Evolutionary conservation across 2,329 filamentous ascomycete genomes (phyloP).

Genomic region (Xylariaceae sp.): DNA sequence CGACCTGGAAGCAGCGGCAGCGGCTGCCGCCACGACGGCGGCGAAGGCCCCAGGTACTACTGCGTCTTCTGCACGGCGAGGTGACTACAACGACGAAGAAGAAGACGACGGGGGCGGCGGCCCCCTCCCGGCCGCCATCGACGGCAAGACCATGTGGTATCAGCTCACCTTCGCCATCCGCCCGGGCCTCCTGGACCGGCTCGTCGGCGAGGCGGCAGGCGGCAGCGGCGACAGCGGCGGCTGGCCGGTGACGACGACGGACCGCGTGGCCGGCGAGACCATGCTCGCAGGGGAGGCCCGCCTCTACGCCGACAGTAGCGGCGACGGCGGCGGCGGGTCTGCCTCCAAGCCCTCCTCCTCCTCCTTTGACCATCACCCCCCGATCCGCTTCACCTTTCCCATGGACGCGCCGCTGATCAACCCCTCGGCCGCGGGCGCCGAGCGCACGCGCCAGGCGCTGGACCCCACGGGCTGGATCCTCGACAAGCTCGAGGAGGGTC

Average conservation of each 20-base stretch:
- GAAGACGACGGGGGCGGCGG: too few species aligned
- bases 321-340: too few species aligned
- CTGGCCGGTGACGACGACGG: constrained; percentile 48
- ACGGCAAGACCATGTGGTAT: constrained; percentile 38
- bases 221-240: too few species aligned
- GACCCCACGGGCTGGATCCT: constrained; percentile 40
- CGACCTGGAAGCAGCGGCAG: constrained; percentile 24
- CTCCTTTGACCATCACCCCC: too few species aligned
- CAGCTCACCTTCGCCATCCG: constrained; percentile 43
- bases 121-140: constrained; percentile 18
- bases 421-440: constrained; percentile 15
- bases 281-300: constrained; percentile 33
- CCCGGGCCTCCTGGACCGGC: constrained; percentile 34
- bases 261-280: constrained; percentile 39
- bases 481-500: constrained; percentile 27
- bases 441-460: constrained; percentile 24
- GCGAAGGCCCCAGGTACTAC: constrained; percentile 1
- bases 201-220: constrained; percentile 37
- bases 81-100: constrained; percentile 1
- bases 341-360: too few species aligned
- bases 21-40: constrained; percentile 7
- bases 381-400: constrained; percentile 21
- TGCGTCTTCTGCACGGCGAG: too few species aligned
- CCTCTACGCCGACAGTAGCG: constrained; percentile 26
- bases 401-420: constrained; percentile 22